phyloP scores from a whole-genome alignment of 768 basidiomycete genomes.

The Tephrocybe sp. region DNA sequence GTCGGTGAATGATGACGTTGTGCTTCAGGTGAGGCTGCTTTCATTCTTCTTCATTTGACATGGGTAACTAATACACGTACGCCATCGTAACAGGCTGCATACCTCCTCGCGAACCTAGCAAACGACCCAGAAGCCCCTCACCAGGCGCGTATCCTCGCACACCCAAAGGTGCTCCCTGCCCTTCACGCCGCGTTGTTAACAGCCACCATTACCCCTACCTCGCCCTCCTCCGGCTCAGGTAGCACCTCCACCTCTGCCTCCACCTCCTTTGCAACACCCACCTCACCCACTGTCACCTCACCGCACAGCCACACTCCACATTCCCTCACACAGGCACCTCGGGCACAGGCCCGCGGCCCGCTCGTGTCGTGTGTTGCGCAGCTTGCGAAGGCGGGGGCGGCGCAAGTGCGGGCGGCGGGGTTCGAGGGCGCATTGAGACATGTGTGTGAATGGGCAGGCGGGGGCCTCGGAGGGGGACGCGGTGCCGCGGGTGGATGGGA shows the following conservation, averaged over 20 bases:
- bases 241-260: neutral
- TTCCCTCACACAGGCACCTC: neutral
- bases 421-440: slow-evolving; percentile 39
- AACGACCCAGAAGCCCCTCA: slow-evolving; percentile 50
- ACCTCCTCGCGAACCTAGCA: slow-evolving; percentile 65
- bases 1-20: slow-evolving; percentile 52
- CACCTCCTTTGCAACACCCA: neutral
- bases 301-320: neutral
- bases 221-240: neutral
- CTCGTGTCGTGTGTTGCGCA: slow-evolving; percentile 60
- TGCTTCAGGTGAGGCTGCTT: slow-evolving; percentile 42
- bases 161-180: slow-evolving; percentile 50
- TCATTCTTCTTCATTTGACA: neutral
- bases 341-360: slow-evolving; percentile 51
- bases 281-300: neutral
- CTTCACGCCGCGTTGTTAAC: slow-evolving; percentile 63
- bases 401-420: slow-evolving; percentile 34
- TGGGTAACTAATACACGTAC: too few species aligned
- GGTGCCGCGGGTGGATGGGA: slow-evolving; percentile 37
- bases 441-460: slow-evolving; percentile 40
- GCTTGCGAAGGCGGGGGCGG: slow-evolving; percentile 46
- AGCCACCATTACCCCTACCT: slow-evolving; percentile 34
- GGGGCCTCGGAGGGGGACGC: slow-evolving; percentile 18
- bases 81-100: slow-evolving; percentile 57
- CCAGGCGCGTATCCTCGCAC: slow-evolving; percentile 52